Evolutionary conservation across 345 rosid species (phyloP), one percentile per base, ranked within the genome.

Genomic region (Tarenaya hassleriana): DNA sequence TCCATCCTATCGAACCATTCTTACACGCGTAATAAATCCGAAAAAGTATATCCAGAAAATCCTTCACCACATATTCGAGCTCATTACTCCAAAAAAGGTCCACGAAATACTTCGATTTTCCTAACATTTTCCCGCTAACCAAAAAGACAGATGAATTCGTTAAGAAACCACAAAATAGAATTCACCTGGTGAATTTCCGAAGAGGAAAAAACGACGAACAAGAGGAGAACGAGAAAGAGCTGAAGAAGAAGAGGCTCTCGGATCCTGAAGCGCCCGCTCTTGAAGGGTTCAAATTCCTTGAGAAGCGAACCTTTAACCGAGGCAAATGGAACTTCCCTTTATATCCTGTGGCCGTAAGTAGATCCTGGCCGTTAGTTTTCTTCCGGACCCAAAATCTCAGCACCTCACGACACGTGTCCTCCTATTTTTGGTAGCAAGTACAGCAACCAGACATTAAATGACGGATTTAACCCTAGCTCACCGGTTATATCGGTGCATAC

Each of bases 331-430:
- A 48, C 41, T 31, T 52, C 40, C 62, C 51, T 55, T 63, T 55
- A 63, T 63, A 63, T 55, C 61, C 43, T 49, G 32, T 3, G 20
- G 44, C 51, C 32, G 21, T 37, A 52, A 27, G 43, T n/a, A 4
- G n/a, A 53, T 64, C 18, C 43, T 8, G 50, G 16, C 63, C 69
- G 52, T 64, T 64, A 50, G 52, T 57, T 56, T 50, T 35, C 40
- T 50, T 56, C 21, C 1, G 1, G 18, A n/a, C 1, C 69, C 63
- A 64, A 50, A 49, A 34, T 50, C 27, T 27, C 47, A 64, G 69
- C 69, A 7, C 35, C 8, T 37, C 11, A 7, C 3, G 52, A 56
- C 69, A 64, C 41, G 35, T 64, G 47, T 50, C 47, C 4, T 12
- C 9, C 63, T 64, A 64, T 56, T 50, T 64, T 50, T 16, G 47